A percentile compares a stretch with the other conserved stretches of the same genome.
Evolutionary conservation across 108 stramenopile species (phyloP).

Genomic region (Skeletonema marinoi): DNA sequence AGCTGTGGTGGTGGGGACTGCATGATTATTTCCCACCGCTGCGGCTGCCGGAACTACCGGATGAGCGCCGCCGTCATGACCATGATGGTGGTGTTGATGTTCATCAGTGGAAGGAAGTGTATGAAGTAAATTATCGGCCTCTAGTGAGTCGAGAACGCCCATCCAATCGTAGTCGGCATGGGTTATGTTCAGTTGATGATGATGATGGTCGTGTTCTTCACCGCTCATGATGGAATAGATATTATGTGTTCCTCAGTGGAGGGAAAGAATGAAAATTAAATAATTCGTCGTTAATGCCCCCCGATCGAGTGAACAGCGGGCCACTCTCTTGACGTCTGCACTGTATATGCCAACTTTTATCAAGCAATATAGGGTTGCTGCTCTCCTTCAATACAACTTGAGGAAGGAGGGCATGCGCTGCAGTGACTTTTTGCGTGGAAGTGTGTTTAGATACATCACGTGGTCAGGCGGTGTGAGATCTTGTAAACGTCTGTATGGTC

Average conservation of each 20-base stretch:
- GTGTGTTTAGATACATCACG: too few species aligned
- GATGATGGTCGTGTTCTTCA: background rate
- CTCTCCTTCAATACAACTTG: too few species aligned
- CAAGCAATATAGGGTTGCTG: too few species aligned
- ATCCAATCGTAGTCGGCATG: conserved; percentile 31
- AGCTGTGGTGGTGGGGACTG: background rate
- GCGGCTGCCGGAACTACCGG: background rate
- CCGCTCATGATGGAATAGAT: background rate
- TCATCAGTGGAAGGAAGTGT: background rate
- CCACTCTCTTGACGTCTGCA: too few species aligned
- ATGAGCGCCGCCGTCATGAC: background rate
- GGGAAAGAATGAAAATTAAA: background rate
- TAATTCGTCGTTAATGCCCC: too few species aligned
- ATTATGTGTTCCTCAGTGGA: too few species aligned
- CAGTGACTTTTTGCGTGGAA: too few species aligned
- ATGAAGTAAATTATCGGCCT: background rate
- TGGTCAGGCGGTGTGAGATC: too few species aligned
- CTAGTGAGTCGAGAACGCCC: conserved; percentile 22
- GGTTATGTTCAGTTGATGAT: conserved; percentile 12
- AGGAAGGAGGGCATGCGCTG: too few species aligned
- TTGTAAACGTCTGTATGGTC: too few species aligned
- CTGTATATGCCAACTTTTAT: too few species aligned
- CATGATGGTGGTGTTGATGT: background rate
- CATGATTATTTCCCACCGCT: background rate
- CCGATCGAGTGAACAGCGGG: too few species aligned